These are phyloP conservation scores for Diaporthe sp. DNA, from an alignment of 2,329 filamentous ascomycete genomes.

Conservation along the genomic window DNA sequence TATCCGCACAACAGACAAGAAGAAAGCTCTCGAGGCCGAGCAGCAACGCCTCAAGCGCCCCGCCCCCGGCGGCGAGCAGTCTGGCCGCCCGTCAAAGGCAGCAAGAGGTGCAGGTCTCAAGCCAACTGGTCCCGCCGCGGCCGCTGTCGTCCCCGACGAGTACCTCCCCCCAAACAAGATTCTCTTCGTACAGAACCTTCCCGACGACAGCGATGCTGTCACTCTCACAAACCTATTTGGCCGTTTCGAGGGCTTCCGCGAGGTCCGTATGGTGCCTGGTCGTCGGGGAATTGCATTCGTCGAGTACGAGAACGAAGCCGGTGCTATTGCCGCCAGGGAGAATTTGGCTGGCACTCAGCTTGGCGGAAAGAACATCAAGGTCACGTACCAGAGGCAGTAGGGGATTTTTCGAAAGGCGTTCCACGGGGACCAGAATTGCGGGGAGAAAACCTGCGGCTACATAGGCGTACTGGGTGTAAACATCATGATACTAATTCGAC, in stretches of 20 bases:
- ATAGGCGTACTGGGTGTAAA: constrained; percentile 33
- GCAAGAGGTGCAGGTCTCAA: constrained; percentile 82
- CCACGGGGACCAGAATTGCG: neutral
- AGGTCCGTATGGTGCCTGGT: constrained; percentile 90
- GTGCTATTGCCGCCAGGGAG: constrained; percentile 94
- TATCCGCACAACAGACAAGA: constrained; percentile 66
- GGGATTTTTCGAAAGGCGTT: neutral
- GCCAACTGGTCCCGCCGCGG: constrained; percentile 75
- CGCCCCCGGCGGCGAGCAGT: constrained; percentile 59
- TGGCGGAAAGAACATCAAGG: constrained; percentile 85
- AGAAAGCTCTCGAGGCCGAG: constrained; percentile 85
- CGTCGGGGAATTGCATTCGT: constrained; percentile 93
- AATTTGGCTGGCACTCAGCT: constrained; percentile 88
- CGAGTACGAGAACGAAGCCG: constrained; percentile 92
- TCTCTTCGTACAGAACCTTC: constrained; percentile 92
- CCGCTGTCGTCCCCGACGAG: constrained; percentile 92
- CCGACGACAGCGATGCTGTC: constrained; percentile 87
- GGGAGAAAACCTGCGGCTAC: constrained; percentile 33
- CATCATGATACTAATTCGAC: constrained; percentile 44
- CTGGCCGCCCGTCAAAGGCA: constrained; percentile 75
- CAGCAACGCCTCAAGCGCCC: constrained; percentile 82
- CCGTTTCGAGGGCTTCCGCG: constrained; percentile 93
- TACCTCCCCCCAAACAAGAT: constrained; percentile 98
- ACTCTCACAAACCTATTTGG: constrained; percentile 84
- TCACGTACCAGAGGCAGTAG: constrained; percentile 94